Percentiles rank a stretch among this genome's conserved stretches.
Evolutionary conservation across 2,329 filamentous ascomycete species (phyloP).

Genomic region (Penicillium janthinellum): DNA sequence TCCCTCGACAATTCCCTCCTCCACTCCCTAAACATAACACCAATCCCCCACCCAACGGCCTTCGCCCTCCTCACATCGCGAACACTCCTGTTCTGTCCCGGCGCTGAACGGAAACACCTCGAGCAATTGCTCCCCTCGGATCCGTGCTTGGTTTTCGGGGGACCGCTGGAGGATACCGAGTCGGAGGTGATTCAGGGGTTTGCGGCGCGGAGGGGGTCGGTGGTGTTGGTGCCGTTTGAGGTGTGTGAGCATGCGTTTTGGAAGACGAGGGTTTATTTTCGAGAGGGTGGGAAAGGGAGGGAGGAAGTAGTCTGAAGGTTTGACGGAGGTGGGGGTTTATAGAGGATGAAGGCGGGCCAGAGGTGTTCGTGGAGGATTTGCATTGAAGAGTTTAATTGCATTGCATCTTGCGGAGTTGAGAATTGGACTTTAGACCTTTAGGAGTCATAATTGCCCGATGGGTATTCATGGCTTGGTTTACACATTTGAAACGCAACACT

Average conservation of each 20-base stretch:
- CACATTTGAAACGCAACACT: not conserved
- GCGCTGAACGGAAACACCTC: constrained; percentile 56
- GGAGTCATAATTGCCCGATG: not conserved
- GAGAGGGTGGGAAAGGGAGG: not conserved
- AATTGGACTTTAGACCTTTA: not conserved
- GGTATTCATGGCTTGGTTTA: no score
- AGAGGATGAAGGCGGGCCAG: not conserved
- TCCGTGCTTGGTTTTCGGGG: constrained; percentile 63
- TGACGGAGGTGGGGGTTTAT: not conserved
- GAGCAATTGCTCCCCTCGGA: constrained; percentile 50
- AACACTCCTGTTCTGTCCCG: constrained; percentile 64
- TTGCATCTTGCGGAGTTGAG: not conserved
- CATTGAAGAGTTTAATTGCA: not conserved
- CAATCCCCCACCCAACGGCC: constrained; percentile 53
- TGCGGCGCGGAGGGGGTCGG: constrained; percentile 25
- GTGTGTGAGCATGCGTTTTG: constrained; percentile 41
- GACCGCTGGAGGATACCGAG: constrained; percentile 38
- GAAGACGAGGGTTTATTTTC: constrained; percentile 39
- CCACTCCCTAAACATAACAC: constrained; percentile 36
- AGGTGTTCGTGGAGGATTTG: no score
- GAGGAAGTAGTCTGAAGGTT: not conserved
- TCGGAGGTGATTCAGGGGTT: constrained; percentile 27
- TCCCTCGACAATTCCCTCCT: constrained; percentile 43
- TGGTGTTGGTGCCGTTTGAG: constrained; percentile 34
- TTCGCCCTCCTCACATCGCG: constrained; percentile 53